Evolutionary conservation across 2,329 filamentous ascomycete genomes (phyloP), one percentile per base, ranked within the genome.

Genomic region (Xylariales sp.): DNA sequence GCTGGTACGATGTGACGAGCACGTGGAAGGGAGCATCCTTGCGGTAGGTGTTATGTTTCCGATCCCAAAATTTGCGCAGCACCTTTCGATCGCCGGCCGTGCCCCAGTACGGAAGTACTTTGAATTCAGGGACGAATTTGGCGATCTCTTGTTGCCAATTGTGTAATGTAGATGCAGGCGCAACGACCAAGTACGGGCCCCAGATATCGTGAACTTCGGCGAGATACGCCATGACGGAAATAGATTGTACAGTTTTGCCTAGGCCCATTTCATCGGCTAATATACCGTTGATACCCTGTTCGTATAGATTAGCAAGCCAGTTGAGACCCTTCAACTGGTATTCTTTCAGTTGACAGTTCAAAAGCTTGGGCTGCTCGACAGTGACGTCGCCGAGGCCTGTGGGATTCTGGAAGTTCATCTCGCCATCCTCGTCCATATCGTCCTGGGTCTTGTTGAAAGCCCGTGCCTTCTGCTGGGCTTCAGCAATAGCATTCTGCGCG

Each of bases 331-430:
- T 99, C 79, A 99, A 85, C 83, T 99, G 96, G 82, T 99, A 99
- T 80, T 99, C 96, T 80, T 99, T 99, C 77, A 99, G 89, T 78
- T 97, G 93, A 59, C 94, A 93, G 71, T 93, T 94, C 76, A 99
- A 88, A 82, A 98, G 89, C 81, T 94, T 97, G 8, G 96, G 96
- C 79, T 99, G 96, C 70, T 94, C 91, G 64, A 99, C 93, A 76
- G 97, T 93, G 73, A 97, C 93, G 75, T 96, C 94, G 75, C 95
- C 95, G 75, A 99, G 86, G 76, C 95, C 96, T 3, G 94, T 96
- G 0, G 96, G 96, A 78, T 99, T 98, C 82, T 99, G 96, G 85
- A 99, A 99, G 83, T 99, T 99, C 92, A 99, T 93, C 82, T 99
- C 96, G 74, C 94, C 95, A 76, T 97, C 94, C 67, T 97, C 94